Percentiles rank a stretch among this genome's conserved stretches.
Evolutionary conservation across 2,329 filamentous ascomycete genomes (phyloP).

Genomic region (Pseudomassariella vexata): DNA sequence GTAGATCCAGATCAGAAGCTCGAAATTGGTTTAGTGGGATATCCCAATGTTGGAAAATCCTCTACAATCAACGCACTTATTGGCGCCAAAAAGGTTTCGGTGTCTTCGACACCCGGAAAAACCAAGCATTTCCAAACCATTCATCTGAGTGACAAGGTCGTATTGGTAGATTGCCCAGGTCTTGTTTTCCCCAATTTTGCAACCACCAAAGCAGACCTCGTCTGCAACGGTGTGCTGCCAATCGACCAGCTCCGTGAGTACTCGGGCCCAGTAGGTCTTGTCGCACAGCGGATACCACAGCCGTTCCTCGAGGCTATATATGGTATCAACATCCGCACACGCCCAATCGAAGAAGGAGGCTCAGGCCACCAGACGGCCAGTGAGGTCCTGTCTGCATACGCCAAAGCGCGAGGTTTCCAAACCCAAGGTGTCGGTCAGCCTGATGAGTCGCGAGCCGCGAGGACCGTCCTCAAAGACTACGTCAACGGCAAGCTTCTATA

Average conservation of each 20-base stretch:
- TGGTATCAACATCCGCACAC: conserved; percentile 79
- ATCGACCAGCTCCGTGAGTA: conserved; percentile 96
- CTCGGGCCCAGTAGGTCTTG: conserved; percentile 76
- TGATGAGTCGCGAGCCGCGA: conserved; percentile 85
- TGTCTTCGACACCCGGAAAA: conserved; percentile 94
- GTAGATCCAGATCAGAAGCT: conserved; percentile 58
- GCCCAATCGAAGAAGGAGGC: conserved; percentile 85
- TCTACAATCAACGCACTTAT: conserved; percentile 99
- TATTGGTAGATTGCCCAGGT: conserved; percentile 96
- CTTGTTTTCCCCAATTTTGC: conserved; percentile 98
- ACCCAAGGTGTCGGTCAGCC: conserved; percentile 86
- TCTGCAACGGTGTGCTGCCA: conserved; percentile 89
- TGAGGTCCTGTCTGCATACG: conserved; percentile 82
- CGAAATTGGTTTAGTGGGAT: conserved; percentile 89
- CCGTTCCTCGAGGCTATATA: conserved; percentile 88
- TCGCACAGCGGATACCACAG: conserved; percentile 81
- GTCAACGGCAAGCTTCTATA: conserved; percentile 93
- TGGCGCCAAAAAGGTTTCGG: conserved; percentile 95
- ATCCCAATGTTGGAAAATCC: conserved; percentile 98
- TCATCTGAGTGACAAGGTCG: conserved; percentile 80
- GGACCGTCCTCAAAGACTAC: conserved; percentile 92
- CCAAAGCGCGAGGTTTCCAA: conserved; percentile 81
- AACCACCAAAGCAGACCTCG: conserved; percentile 90
- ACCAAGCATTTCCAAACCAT: conserved; percentile 99
- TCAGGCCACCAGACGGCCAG: conserved; percentile 79